Base-by-base conservation (phyloP, 768 basidiomycete species). In the Coprinopsis cinerea region DNA sequence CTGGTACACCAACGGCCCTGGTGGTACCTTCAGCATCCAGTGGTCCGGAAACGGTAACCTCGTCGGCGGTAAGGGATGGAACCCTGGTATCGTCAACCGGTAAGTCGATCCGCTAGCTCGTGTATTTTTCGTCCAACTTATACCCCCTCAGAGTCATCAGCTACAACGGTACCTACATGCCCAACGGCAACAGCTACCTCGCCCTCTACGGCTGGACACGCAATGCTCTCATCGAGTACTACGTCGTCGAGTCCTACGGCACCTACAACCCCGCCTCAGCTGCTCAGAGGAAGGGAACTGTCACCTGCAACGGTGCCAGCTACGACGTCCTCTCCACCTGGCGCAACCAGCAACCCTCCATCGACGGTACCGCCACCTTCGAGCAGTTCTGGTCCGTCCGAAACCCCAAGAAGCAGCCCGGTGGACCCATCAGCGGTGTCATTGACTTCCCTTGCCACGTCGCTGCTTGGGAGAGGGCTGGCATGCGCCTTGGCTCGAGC, bases 171-270 rank as follows among this genome's bases (percentile, higher is more conserved):
- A 64, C 54, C 36, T 68, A 59, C 57, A 52, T 53, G 23, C 65
- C 67, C 6, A 60, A 59, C 53, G 69, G 71, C 22, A 70, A 68
- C 54, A 56, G 56, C 44, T 70, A 69, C 58, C 62, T 72, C 15
- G 64, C 72, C 43, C 62, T 74, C 52, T 73, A 72, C 53, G 72
- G 72, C 43, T 74, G 72, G 72, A 69, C 69, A 7, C 62, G 60
- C 13, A 65, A 59, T 59, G 70, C 71, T 7, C 68, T 71, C 57
- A 57, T 74, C 54, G 72, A 74, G 53, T 74, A 73, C 63, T 71
- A 71, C 59, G 64, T 74, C 51, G 53, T 64, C 46, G 71, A 74
- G 42, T 59, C 56, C 34, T 70, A 57, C 51, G 70, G 67, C 27
- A 58, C 54, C 44, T 69, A 68, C 60, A 64, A 72, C 57, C 70